Base-by-base conservation (phyloP, 2,329 filamentous ascomycete species). In the Ambrosiella beaveri region DNA sequence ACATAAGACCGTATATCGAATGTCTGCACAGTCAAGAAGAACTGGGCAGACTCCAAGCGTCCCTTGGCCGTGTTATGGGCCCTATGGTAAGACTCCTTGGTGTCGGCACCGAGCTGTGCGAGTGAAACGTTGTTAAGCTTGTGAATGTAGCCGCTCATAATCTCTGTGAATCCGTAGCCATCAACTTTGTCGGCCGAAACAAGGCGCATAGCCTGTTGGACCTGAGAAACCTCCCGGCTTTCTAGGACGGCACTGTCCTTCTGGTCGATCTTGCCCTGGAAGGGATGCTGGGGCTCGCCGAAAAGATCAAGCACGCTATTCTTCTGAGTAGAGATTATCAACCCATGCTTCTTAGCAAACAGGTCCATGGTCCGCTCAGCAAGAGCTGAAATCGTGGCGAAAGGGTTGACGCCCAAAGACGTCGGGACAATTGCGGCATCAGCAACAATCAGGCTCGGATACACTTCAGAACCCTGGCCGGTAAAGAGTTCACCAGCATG, bases 301-400 rank as follows among this genome's bases (percentile, higher is more conserved):
- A 80, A 80, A 17, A 82, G 69, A 64, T 82, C 71, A 1, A 83
- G 69, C 17, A 73, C 64, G 0, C 69, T 72, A 59, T 77, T 78
- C 27, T 68, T 69, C 19, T 72, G 68, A 1, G 68, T 66, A 59
- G 74, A 71, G 56, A 82, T 75, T 5, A 59, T 61, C 9, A 81
- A 69, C 0, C 64, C 63, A 6, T 70, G 64, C 7, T 69, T 68
- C 56, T 68, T 62, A 1, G 74, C 71, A 55, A 77, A 76, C 5
- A 72, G 65, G 56, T 79, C 75, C 6, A 85, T 74, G 0, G 78
- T 77, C 8, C 83, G 72, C 67, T 86, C 83, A 0, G 83, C 81
- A 17, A 87, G 73, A 2, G 83, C 82, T 0, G 81, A 77, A 62
- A 86, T 86, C 1, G 82, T 86, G 1, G 82, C 83, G 56, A 84